phyloP scores from a whole-genome alignment of 2,329 filamentous ascomycete species.

The Pseudogymnoascus sp. region DNA sequence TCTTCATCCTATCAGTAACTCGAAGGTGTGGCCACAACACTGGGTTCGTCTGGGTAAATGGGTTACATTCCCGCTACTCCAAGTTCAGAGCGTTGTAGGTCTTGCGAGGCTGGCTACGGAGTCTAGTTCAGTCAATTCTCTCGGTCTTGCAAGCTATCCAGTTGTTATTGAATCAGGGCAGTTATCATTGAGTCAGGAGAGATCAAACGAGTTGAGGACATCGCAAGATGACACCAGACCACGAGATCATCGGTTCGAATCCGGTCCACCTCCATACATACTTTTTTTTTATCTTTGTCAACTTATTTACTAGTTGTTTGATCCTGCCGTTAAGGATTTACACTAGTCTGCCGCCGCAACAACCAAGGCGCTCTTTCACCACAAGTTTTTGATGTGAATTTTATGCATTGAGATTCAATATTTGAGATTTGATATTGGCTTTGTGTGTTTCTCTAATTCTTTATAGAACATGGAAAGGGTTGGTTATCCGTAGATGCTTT shows the following conservation, averaged over 20 bases:
- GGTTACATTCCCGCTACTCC: neutral
- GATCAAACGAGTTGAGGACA: neutral
- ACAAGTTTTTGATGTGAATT: neutral
- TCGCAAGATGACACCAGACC: neutral
- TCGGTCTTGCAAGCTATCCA: neutral
- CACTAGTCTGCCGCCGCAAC: neutral
- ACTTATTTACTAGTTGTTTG: neutral
- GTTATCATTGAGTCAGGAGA: neutral
- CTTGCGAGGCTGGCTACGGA: neutral
- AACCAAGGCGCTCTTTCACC: neutral
- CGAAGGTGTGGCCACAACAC: neutral
- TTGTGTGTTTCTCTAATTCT: neutral
- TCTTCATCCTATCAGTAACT: neutral
- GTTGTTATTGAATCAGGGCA: neutral
- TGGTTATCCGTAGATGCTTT: neutral
- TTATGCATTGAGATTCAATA: neutral
- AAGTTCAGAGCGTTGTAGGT: neutral
- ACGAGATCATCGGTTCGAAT: neutral
- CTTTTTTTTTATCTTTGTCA: neutral
- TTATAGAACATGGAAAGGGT: neutral
- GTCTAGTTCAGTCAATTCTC: neutral
- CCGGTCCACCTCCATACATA: neutral
- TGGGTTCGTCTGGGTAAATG: neutral
- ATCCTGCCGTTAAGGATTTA: neutral
- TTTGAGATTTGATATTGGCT: neutral